Conservation (phyloP, 139 green algal genomes). For the Zygnema cylindricum region DNA sequence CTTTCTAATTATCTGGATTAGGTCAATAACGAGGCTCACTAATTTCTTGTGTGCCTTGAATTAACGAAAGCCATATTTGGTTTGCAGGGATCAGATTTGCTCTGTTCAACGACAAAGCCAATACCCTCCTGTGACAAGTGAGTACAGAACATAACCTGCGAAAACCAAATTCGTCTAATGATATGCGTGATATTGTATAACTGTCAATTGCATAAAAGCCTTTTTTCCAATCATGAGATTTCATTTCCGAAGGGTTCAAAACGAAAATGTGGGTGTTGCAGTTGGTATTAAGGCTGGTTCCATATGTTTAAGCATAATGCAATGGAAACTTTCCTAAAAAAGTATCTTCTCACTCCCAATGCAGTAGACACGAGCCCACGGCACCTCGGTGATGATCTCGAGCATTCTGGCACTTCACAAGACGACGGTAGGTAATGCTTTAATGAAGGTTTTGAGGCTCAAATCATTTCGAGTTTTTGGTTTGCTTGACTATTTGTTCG, state of each 20-base stretch:
- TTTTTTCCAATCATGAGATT: not conserved
- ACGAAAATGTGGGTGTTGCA: no score
- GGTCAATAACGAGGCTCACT: no score
- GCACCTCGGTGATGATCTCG: constrained; percentile 24
- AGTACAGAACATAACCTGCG: no score
- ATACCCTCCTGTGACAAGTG: constrained; percentile 45
- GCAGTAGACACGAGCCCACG: constrained; percentile 15
- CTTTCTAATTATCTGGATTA: no score
- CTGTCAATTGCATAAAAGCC: no score
- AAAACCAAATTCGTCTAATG: no score
- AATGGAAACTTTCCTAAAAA: no score
- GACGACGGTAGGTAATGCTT: constrained; percentile 47
- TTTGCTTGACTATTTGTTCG: not conserved
- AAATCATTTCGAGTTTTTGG: not conserved
- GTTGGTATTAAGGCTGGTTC: no score
- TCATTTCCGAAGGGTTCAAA: not conserved
- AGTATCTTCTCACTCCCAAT: not conserved
- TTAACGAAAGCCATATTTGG: no score
- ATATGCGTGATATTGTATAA: no score
- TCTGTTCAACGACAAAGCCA: constrained; percentile 60
- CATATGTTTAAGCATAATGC: no score
- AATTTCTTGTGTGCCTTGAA: no score
- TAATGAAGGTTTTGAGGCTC: not conserved
- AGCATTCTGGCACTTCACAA: constrained; percentile 47
- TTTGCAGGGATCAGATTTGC: constrained; percentile 61